Base-by-base conservation (phyloP, 2,329 filamentous ascomycete genomes). In the Raffaelea albimanens region DNA sequence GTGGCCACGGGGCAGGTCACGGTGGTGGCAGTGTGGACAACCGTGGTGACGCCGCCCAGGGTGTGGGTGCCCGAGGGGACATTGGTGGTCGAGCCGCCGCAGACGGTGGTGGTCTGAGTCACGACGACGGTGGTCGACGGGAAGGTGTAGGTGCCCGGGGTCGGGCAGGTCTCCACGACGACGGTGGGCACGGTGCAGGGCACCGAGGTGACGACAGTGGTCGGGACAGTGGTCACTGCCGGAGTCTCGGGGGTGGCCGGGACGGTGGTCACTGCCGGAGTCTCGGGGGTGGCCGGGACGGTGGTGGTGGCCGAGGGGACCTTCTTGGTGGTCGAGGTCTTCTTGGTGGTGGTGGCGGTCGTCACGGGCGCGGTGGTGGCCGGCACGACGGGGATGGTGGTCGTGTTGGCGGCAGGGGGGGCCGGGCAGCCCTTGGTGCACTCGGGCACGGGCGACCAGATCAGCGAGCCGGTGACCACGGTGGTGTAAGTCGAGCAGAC, bases 101-200 rank as follows among this genome's bases (percentile, higher is more conserved):
- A 80, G 52, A 85, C 82, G 36, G 81, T 85, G 56, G 80, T 84
- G 51, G 76, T 75, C 63, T 80, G 70, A 53, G 73, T 80, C 55
- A 89, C 67, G 52, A 78, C 82, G 55, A 86, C 61, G 53, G 84
- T 90, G 56, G 76, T 84, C 50, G 83, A 82, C 56, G 82, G 80
- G 72, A 87, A 80, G 56, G 84, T 87, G 72, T 88, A 89, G 53
- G 75, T 77, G 65, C 85, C 85, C 29, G 84, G 78, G 41, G 79
- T 82, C 46, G 78, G 68, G 73, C 73, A 83, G 44, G 67, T 67
- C 65, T 73, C 67, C 44, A 69, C 62, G 55, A 72, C 62, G 19
- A 73, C 72, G 20, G 75, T 79, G 40, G 76, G 76, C 42, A 78
- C 66, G 10, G 50, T 48, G 43, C 40, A 43, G 46, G 66, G 60